Evolutionary conservation across 169 alveolate species (phyloP).

Genomic region (Plasmodium sp.): DNA sequence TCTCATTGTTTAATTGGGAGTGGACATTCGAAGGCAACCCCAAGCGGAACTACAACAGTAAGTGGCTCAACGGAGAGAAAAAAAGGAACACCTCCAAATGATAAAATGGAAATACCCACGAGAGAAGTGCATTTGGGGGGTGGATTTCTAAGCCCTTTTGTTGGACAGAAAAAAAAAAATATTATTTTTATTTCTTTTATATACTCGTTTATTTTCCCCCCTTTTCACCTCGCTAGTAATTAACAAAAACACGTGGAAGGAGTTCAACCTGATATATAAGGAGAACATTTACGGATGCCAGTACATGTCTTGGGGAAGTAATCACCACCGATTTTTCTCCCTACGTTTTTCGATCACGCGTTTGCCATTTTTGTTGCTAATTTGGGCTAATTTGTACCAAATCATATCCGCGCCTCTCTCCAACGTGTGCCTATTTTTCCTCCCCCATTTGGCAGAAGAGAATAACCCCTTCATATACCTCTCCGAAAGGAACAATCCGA

Average conservation of each 20-base stretch:
- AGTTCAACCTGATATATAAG: slow-evolving; percentile 46
- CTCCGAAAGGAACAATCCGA: slow-evolving; percentile 29
- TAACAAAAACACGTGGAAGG: slow-evolving; percentile 68
- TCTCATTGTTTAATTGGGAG: slow-evolving; percentile 69
- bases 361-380: background rate
- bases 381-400: background rate
- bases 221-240: slow-evolving; percentile 9
- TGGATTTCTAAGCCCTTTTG: background rate
- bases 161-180: background rate
- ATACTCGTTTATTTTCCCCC: background rate
- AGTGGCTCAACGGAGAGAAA: background rate
- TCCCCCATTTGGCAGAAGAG: slow-evolving; percentile 33
- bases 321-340: background rate
- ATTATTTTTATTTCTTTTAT: background rate
- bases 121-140: background rate
- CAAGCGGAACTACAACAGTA: slow-evolving; percentile 55
- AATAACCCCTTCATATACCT: slow-evolving; percentile 61
- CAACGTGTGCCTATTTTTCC: background rate
- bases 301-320: slow-evolving; percentile 71
- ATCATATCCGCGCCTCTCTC: background rate
- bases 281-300: slow-evolving; percentile 68
- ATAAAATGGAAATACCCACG: background rate
- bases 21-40: slow-evolving; percentile 69
- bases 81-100: background rate
- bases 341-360: background rate